Evolutionary conservation across 2,329 filamentous ascomycete species (phyloP), one percentile per base, ranked within the genome.

Genomic region (Claviceps paspali): DNA sequence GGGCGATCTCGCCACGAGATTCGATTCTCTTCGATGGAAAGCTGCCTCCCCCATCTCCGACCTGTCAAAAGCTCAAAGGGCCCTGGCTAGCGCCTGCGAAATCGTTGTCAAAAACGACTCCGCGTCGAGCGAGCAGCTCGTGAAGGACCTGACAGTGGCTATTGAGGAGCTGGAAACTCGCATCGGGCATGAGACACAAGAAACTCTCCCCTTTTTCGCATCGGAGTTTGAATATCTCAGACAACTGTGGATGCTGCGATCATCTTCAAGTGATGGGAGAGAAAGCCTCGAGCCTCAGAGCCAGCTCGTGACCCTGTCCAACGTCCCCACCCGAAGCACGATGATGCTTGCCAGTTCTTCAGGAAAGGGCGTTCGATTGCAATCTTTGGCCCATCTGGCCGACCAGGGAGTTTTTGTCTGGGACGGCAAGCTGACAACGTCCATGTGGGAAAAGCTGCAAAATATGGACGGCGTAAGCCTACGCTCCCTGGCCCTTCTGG

Each of bases 21-120:
- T 82, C 40, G 77, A 82, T 52, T 52, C 59, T 23, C 53, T 79
- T 21, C 66, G 69, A 45, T 78, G 73, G 75, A 73, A 65, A 47
- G 64, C 67, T 2, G 60, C 64, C 17, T 65, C 67, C 9, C 61
- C 65, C 3, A 59, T 76, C 6, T 36, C 55, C 2, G 70, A 72
- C 21, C 56, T 79, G 9, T 59, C 64, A 6, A 66, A 63, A 31
- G 65, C 75, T 15, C 68, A 70, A 49, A 55, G 57, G 11, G 69
- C 72, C 1, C 61, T 80, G 14, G 61, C 68, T 14, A 63, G 68
- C 38, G 70, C 69, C 2, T 77, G 77, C 41, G 56, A 60, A 12
- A 59, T 75, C n/a, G 58, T 22, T 22, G 21, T 78, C 11, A 61
- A 72, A 11, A 48, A 43, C 10, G 53, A 53, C 15, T 54, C 59